These are phyloP conservation scores for Clonostachys byssicola DNA, from an alignment of 2,329 filamentous ascomycete genomes.

Conservation along the genomic window DNA sequence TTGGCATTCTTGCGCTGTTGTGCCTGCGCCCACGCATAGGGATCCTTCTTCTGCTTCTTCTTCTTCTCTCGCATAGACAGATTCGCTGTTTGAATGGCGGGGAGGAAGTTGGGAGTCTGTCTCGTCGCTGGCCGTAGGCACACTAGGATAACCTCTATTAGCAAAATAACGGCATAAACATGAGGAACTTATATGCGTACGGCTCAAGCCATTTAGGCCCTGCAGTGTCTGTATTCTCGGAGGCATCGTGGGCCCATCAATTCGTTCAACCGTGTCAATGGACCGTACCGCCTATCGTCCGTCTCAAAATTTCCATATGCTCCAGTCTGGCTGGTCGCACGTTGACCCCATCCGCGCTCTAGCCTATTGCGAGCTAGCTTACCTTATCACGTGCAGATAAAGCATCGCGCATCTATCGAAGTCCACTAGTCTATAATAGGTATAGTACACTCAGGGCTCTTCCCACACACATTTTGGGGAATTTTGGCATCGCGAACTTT, in stretches of 20 bases:
- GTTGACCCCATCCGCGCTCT: too few relatives aligned
- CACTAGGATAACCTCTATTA: slow-evolving; percentile 34
- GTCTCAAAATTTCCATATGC: slow-evolving; percentile 6
- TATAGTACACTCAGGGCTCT: slow-evolving; percentile 26
- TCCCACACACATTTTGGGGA: slow-evolving; percentile 32
- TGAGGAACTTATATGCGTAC: slow-evolving; percentile 38
- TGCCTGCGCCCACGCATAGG: slow-evolving; percentile 77
- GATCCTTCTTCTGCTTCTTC: slow-evolving; percentile 67
- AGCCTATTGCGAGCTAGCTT: not conserved
- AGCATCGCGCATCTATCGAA: not conserved
- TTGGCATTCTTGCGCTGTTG: slow-evolving; percentile 83
- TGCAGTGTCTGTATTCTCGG: slow-evolving; percentile 60
- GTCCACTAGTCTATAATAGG: slow-evolving; percentile 7
- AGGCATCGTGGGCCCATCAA: slow-evolving; percentile 49
- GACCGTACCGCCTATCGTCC: not conserved
- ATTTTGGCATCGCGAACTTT: slow-evolving; percentile 39
- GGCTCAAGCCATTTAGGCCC: slow-evolving; percentile 53
- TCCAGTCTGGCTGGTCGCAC: not conserved
- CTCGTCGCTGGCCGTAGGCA: slow-evolving; percentile 52
- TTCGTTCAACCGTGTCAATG: not conserved
- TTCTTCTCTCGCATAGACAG: slow-evolving; percentile 60
- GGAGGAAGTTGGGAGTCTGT: slow-evolving; percentile 45
- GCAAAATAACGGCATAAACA: slow-evolving; percentile 7
- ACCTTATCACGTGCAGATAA: slow-evolving; percentile 21
- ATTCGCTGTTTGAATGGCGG: slow-evolving; percentile 61